Evolutionary conservation across 1,139 yeast genomes (phyloP).

Genomic region (Hemisphaericaspora lyxosophila): DNA sequence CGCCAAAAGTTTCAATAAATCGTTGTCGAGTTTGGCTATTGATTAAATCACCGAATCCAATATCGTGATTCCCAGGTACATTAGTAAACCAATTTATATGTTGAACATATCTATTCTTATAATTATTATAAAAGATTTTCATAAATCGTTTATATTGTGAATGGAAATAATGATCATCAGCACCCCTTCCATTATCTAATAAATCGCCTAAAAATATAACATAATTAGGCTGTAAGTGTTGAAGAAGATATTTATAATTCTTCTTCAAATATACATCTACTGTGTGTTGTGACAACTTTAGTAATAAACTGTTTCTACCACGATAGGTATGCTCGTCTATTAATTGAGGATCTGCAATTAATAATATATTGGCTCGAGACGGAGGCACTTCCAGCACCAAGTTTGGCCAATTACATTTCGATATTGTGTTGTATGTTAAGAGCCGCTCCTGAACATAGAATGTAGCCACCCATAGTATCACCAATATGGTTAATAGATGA

Average conservation of each 20-base stretch:
- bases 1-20: constrained; percentile 42
- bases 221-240: constrained; percentile 41
- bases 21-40: constrained; percentile 35
- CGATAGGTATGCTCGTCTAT: constrained; percentile 53
- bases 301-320: constrained; percentile 34
- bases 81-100: constrained; percentile 31
- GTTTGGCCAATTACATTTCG: constrained; percentile 36
- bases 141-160: constrained; percentile 40
- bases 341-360: constrained; percentile 49
- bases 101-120: constrained; percentile 18
- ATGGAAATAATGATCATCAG: constrained; percentile 39
- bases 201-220: constrained; percentile 54
- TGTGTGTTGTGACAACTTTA: constrained; percentile 46
- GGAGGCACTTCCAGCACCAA: constrained; percentile 1
- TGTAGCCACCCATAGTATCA: constrained; percentile 29
- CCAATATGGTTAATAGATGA: constrained; percentile 24
- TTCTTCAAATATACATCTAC: constrained; percentile 49
- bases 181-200: constrained; percentile 52
- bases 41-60: constrained; percentile 54
- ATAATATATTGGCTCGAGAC: constrained; percentile 23
- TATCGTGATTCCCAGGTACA: constrained; percentile 58
- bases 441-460: constrained; percentile 37
- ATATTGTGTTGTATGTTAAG: constrained; percentile 28
- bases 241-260: constrained; percentile 42
- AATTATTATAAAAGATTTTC: constrained; percentile 30